These are phyloP conservation scores for Malus sieversii DNA, from an alignment of 306 rosid species.

Conservation along the genomic window DNA sequence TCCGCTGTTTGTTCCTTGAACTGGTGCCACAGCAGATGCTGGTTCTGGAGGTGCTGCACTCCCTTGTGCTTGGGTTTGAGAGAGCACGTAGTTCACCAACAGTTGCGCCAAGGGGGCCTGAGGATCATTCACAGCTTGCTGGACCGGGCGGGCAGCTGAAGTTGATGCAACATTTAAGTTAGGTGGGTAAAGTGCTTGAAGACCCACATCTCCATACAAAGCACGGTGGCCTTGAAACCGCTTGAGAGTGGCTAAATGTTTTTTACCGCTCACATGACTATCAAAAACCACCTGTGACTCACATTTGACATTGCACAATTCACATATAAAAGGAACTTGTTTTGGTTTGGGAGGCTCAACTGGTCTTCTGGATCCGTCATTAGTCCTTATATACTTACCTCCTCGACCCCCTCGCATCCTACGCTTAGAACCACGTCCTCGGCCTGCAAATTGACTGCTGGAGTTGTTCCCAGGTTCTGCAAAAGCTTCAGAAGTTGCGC, in stretches of 20 bases:
- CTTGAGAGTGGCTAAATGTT: conserved; percentile 43
- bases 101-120: conserved; percentile 66
- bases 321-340: conserved; percentile 44
- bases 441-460: conserved; percentile 30
- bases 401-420: conserved; percentile 59
- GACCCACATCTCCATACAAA: conserved; percentile 38
- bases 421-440: conserved; percentile 57
- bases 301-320: conserved; percentile 76
- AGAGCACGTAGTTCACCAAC: conserved; percentile 41
- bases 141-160: conserved; percentile 30
- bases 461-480: conserved; percentile 30
- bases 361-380: conserved; percentile 46
- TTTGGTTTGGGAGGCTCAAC: conserved; percentile 42
- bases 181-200: conserved; percentile 46
- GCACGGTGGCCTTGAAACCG: conserved; percentile 45
- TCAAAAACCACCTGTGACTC: conserved; percentile 62
- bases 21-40: conserved; percentile 14
- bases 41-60: conserved; percentile 5
- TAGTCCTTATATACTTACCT: conserved; percentile 34
- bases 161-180: conserved; percentile 19
- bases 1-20: not conserved
- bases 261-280: conserved; percentile 68
- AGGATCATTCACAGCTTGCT: conserved; percentile 58
- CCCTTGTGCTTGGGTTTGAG: conserved; percentile 38
- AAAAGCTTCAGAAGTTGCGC: conserved; percentile 34